phyloP scores from a whole-genome alignment of 2,329 filamentous ascomycete genomes.

The Beauveria scarabaeidicola region DNA sequence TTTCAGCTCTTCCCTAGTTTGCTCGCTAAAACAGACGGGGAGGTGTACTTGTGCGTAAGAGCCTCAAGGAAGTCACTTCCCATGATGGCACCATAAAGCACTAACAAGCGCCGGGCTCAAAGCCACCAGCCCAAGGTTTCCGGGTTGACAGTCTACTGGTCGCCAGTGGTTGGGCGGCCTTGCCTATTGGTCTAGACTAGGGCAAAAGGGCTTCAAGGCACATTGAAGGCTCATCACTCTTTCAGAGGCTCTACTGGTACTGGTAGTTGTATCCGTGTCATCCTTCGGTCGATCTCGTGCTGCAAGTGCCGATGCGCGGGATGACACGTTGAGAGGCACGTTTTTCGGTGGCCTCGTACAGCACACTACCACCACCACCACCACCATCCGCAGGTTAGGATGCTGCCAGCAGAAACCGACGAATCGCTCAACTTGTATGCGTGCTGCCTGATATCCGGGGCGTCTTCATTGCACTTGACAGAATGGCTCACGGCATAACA shows the following conservation, averaged over 20 bases:
- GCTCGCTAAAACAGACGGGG: not conserved
- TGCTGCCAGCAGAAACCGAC: not conserved
- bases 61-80: constrained; percentile 4
- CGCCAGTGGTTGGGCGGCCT: not conserved
- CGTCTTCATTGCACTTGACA: not conserved
- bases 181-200: not conserved
- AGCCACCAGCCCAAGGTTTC: constrained; percentile 3
- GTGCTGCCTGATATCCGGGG: not conserved
- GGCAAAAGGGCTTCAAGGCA: not conserved
- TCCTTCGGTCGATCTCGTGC: constrained; percentile 1
- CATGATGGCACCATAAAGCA: not conserved
- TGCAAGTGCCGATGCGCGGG: constrained; percentile 8
- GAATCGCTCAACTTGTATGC: not conserved
- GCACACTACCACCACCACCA: not conserved
- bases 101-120: constrained; percentile 4
- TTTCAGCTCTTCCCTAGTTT: not conserved
- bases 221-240: not conserved
- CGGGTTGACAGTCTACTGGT: not conserved
- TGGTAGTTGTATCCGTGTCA: not conserved
- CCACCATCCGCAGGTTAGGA: not conserved
- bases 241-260: not conserved
- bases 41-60: not conserved
- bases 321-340: constrained; percentile 6
- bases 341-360: constrained; percentile 2
- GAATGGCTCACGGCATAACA: not conserved